phyloP scores from a whole-genome alignment of 345 rosid genomes.

The Eutrema heterophyllum region DNA sequence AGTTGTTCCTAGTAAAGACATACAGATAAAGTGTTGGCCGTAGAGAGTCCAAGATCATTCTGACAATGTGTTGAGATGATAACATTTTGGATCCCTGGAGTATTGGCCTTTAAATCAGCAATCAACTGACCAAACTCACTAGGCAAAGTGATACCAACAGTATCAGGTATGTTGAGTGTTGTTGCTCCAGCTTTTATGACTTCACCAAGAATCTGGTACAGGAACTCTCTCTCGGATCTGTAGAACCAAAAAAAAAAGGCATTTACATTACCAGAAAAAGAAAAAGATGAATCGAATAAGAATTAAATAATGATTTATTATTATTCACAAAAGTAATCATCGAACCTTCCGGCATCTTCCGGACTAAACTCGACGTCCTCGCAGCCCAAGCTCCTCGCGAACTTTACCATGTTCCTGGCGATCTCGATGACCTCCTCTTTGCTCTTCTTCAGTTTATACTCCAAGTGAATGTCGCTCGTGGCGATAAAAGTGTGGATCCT shows the following conservation, averaged over 20 bases:
- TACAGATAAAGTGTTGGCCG: constrained; percentile 94
- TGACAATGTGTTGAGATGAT: constrained; percentile 94
- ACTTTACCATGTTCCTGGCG: constrained; percentile 68
- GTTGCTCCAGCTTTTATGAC: constrained; percentile 97
- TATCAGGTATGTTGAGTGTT: constrained; percentile 90
- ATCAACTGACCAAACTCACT: constrained; percentile 77
- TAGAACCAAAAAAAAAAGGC: not conserved
- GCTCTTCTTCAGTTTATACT: constrained; percentile 72
- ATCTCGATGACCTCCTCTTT: constrained; percentile 66
- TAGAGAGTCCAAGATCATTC: constrained; percentile 99
- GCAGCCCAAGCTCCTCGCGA: constrained; percentile 83
- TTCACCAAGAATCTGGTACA: constrained; percentile 81
- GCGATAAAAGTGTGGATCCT: constrained; percentile 89
- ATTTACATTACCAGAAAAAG: not conserved
- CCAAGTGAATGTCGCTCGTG: constrained; percentile 78
- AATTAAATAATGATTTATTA: not conserved
- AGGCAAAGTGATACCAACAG: constrained; percentile 87
- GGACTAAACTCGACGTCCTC: constrained; percentile 93
- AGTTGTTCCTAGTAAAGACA: not conserved
- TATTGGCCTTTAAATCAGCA: constrained; percentile 83
- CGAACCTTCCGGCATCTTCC: constrained; percentile 96
- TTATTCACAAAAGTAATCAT: constrained; percentile 6
- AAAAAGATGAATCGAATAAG: not conserved
- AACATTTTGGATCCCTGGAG: constrained; percentile 83
- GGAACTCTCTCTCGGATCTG: constrained; percentile 84